phyloP scores from a whole-genome alignment of 2,329 filamentous ascomycete species.

The Xylariaceae sp. region DNA sequence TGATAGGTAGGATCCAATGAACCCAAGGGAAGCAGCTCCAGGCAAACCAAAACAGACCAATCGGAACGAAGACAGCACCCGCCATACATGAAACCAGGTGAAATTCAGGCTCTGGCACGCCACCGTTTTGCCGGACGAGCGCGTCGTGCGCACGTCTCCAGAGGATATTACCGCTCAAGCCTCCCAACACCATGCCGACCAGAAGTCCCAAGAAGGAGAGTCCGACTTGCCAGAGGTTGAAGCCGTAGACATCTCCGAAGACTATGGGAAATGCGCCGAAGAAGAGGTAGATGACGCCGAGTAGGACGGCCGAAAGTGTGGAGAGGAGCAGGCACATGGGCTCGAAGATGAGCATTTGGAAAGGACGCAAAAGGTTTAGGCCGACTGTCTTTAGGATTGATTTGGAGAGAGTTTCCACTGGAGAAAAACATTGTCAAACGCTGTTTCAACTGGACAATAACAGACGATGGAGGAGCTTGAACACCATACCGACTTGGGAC shows the following conservation, averaged over 20 bases:
- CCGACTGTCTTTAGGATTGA: constrained; percentile 62
- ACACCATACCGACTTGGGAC: too few relatives aligned
- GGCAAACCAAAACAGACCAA: constrained; percentile 82
- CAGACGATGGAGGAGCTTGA: not conserved
- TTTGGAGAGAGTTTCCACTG: constrained; percentile 62
- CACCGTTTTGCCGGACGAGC: constrained; percentile 50
- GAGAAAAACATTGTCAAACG: too few relatives aligned
- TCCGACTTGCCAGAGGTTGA: constrained; percentile 77
- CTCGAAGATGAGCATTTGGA: constrained; percentile 75
- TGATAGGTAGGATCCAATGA: constrained; percentile 73
- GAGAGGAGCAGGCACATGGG: constrained; percentile 84
- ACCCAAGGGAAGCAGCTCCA: constrained; percentile 76
- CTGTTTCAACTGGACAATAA: too few relatives aligned
- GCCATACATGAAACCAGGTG: constrained; percentile 71
- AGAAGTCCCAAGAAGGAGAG: constrained; percentile 71
- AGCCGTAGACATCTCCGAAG: constrained; percentile 69
- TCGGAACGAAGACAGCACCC: constrained; percentile 73
- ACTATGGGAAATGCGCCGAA: constrained; percentile 84
- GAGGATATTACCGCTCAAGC: constrained; percentile 55
- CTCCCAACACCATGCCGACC: constrained; percentile 62
- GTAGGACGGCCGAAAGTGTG: constrained; percentile 75
- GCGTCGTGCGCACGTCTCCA: constrained; percentile 59
- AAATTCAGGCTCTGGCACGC: constrained; percentile 77
- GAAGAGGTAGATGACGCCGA: constrained; percentile 86
- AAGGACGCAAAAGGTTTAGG: constrained; percentile 61